Conservation (phyloP, 768 basidiomycete species). For the Kwoniella bestiolae region DNA sequence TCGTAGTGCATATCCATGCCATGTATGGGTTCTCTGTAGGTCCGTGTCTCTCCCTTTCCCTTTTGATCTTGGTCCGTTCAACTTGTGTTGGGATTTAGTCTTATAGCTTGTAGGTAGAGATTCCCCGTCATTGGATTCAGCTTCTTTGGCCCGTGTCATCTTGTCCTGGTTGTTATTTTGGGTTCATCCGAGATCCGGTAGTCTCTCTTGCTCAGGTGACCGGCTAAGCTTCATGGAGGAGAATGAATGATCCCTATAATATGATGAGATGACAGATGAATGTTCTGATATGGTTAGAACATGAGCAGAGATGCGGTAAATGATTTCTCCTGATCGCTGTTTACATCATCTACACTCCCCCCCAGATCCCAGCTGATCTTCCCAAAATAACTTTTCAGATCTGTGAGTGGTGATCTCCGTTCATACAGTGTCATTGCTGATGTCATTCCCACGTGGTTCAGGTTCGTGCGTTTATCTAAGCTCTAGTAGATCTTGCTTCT, state of each 20-base stretch:
- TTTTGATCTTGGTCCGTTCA: neutral
- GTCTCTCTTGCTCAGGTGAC: too few relatives aligned
- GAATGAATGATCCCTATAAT: too few relatives aligned
- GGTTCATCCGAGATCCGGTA: too few relatives aligned
- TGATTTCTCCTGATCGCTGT: too few relatives aligned
- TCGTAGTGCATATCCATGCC: constrained; percentile 16
- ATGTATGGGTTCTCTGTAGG: neutral
- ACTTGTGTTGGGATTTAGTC: neutral
- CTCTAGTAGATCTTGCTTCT: neutral
- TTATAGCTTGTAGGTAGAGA: neutral
- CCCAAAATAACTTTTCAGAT: constrained; percentile 8
- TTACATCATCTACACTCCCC: too few relatives aligned
- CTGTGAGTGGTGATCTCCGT: neutral
- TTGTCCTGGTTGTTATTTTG: neutral
- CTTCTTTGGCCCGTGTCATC: neutral
- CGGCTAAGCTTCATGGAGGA: too few relatives aligned
- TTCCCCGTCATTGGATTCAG: neutral
- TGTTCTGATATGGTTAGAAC: too few relatives aligned
- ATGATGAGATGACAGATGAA: too few relatives aligned
- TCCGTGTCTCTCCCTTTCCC: neutral
- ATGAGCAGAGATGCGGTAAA: too few relatives aligned
- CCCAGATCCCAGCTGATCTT: neutral
- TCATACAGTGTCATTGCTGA: too few relatives aligned
- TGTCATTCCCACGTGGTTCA: constrained; percentile 2
- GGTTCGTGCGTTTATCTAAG: neutral